Base-by-base conservation (phyloP, 305 asterid genomes). In the Fraxinus greggii region DNA sequence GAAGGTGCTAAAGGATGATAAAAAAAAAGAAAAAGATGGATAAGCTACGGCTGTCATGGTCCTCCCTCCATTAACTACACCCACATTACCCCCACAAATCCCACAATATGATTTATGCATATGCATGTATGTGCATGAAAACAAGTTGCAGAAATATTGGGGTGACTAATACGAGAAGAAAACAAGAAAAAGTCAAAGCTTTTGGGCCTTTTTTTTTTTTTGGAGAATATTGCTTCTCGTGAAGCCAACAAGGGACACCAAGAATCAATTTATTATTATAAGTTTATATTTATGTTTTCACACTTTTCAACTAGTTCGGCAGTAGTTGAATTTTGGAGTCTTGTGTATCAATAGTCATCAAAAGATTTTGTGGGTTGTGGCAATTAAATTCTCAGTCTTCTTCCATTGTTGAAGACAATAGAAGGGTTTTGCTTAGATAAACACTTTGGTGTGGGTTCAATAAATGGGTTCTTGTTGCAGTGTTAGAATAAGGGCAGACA, bases 391-490 rank as follows among this genome's bases (percentile, higher is more conserved):
- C 70, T 45, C 19, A 19, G 33, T 77, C 21, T 7, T 72, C n/a
- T 12, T 81, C n/a, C 9, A 24, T 28, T 54, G 1, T 28, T 38
- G 6, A 21, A 33, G 3, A 40, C 21, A 29, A 76, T 35, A 70
- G 56, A 77, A 45, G 78, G 76, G 76, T 29, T 54, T 82, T 42
- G 67, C 67, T 56, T 13, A 1, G 65, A 54, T 54, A n/a, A 5
- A 67, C 79, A 19, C 24, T 73, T 67, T 83, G 56, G 56, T 45
- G n/a, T 67, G 56, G 42, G 12, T 75, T 38, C 75, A 42, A 31
- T 78, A 78, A 74, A 93, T 93, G 98, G 98, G 98, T 86, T 92
- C 97, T 89, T 93, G 94, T 84, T 87, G 86, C 80, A 91, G 98
- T 81, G 92, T 85, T 59, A 92, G 94, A 67, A 88, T 93, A 36